Conservation (phyloP, 305 asterid species). For the Fraxinus velutina region DNA sequence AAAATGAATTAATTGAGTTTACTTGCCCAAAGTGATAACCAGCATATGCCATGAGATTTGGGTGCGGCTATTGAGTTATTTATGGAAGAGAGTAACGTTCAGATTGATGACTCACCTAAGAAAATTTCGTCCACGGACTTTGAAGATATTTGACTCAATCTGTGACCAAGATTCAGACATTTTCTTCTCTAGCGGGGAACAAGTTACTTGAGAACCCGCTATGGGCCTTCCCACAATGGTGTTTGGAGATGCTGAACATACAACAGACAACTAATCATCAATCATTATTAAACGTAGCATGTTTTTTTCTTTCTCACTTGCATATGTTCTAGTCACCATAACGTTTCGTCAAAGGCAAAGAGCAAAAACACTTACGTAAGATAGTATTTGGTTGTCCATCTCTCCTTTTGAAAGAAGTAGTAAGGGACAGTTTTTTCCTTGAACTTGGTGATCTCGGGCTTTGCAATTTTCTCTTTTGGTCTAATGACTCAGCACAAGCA, state of each 20-base stretch:
- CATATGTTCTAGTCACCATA: not conserved
- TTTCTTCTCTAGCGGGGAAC: constrained; percentile 64
- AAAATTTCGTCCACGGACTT: constrained; percentile 72
- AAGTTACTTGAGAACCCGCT: constrained; percentile 79
- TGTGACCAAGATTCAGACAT: constrained; percentile 67
- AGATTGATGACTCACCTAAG: constrained; percentile 41
- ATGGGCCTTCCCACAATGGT: constrained; percentile 60
- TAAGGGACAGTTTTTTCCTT: constrained; percentile 47
- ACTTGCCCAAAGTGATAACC: not conserved
- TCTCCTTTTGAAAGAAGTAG: constrained; percentile 66
- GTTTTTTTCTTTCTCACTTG: not conserved
- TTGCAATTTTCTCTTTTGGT: constrained; percentile 49
- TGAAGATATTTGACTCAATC: constrained; percentile 65
- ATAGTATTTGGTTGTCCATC: constrained; percentile 50
- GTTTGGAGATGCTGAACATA: constrained; percentile 55
- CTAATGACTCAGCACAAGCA: constrained; percentile 62
- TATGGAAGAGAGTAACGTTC: not conserved
- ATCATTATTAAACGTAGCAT: not conserved
- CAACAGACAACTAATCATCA: constrained; percentile 15
- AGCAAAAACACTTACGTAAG: constrained; percentile 46
- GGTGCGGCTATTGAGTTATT: not conserved
- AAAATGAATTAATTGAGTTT: not conserved
- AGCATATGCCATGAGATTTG: not conserved
- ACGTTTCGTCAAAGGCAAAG: constrained; percentile 10
- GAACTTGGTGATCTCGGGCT: constrained; percentile 42